phyloP scores from a whole-genome alignment of 1,284 basidiomycete species.

The Cutaneotrichosporon cavernicola region DNA sequence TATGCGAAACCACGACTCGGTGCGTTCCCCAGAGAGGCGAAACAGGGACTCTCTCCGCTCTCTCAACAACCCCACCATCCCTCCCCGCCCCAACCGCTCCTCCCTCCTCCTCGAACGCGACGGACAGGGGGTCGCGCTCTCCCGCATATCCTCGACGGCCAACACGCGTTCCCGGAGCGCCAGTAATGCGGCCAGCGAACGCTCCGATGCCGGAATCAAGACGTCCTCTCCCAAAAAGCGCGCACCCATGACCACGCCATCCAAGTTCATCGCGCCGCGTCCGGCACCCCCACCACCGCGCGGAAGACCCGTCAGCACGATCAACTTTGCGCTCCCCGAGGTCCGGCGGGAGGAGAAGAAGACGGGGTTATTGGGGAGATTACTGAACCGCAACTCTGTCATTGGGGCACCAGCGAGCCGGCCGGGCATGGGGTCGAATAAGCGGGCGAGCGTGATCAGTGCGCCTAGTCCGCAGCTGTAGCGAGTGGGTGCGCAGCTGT shows the following conservation, averaged over 20 bases:
- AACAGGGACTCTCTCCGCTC: slow-evolving; percentile 17
- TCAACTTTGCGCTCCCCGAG: slow-evolving; percentile 10
- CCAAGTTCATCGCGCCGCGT: slow-evolving; percentile 17
- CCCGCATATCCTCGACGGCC: slow-evolving; percentile 13
- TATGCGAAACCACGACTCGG: neutral
- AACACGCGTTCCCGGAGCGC: slow-evolving; percentile 5
- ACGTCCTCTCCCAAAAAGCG: slow-evolving; percentile 5
- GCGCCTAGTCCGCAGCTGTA: slow-evolving; percentile 5
- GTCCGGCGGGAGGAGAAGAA: slow-evolving; percentile 6
- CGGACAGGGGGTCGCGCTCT: neutral
- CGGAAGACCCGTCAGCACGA: slow-evolving; percentile 4
- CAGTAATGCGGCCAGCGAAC: slow-evolving; percentile 3
- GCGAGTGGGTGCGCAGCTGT: neutral
- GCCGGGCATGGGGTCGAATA: slow-evolving; percentile 2
- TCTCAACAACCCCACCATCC: slow-evolving; percentile 29
- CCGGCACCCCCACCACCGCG: slow-evolving; percentile 19
- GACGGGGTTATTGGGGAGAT: neutral
- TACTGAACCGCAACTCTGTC: neutral
- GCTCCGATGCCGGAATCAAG: slow-evolving; percentile 4
- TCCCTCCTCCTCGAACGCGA: slow-evolving; percentile 31
- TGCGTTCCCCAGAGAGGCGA: neutral
- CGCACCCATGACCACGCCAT: slow-evolving; percentile 14
- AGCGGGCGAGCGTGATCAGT: slow-evolving; percentile 8
- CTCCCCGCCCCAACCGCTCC: slow-evolving; percentile 33
- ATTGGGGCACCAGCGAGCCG: neutral